phyloP scores from a whole-genome alignment of 768 basidiomycete species.

The Infundibulicybe gibba region DNA sequence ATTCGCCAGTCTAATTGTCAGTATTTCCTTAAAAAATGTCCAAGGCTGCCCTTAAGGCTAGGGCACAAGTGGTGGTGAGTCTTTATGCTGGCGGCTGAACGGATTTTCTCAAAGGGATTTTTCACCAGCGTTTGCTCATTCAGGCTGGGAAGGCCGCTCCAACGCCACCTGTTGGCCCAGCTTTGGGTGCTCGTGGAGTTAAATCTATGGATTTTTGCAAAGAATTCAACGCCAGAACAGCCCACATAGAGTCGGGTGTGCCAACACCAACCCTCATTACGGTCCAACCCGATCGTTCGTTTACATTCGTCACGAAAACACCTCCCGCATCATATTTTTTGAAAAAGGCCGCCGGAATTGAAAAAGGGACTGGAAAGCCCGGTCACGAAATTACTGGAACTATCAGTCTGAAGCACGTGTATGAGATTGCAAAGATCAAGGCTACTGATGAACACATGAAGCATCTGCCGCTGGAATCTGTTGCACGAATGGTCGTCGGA shows the following conservation, averaged over 20 bases:
- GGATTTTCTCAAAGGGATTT: conserved; percentile 9
- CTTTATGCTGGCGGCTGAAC: conserved; percentile 2
- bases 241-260: conserved; percentile 78
- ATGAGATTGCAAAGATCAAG: conserved; percentile 99
- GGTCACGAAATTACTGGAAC: conserved; percentile 77
- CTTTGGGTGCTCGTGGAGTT: conserved; percentile 95
- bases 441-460: conserved; percentile 84
- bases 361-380: conserved; percentile 84
- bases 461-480: conserved; percentile 81
- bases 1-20: conserved; percentile 1
- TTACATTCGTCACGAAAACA: conserved; percentile 89
- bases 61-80: conserved; percentile 76
- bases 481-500: conserved; percentile 85
- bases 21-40: conserved; percentile 47
- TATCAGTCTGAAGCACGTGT: conserved; percentile 93
- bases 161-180: conserved; percentile 94
- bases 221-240: conserved; percentile 98
- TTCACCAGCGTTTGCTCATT: conserved; percentile 72
- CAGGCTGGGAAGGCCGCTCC: conserved; percentile 95
- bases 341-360: conserved; percentile 86
- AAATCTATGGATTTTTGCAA: conserved; percentile 99
- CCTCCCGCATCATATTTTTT: conserved; percentile 89
- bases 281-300: conserved; percentile 92
- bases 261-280: conserved; percentile 92
- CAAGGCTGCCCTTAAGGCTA: conserved; percentile 56